Conservation (phyloP, 2,329 filamentous ascomycete genomes). For the Eutypa lata region DNA sequence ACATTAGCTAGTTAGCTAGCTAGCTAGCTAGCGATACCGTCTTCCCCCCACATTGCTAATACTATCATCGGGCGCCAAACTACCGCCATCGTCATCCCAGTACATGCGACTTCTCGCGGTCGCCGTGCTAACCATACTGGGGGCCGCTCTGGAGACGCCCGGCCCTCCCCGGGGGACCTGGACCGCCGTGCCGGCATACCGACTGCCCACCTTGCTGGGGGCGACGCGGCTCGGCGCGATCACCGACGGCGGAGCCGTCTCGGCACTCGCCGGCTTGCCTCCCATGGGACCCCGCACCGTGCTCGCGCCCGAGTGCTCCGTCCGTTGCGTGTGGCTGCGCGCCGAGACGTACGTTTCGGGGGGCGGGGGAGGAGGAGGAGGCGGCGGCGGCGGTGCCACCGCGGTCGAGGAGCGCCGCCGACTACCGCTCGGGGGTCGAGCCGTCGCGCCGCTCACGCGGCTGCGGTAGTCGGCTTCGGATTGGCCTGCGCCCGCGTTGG, state of each 20-base stretch:
- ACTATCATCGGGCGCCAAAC: constrained; percentile 58
- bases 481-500: neutral
- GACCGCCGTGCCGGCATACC: constrained; percentile 23
- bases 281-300: constrained; percentile 6
- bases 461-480: neutral
- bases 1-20: neutral
- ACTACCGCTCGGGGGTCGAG: too few species aligned
- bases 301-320: neutral
- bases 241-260: constrained; percentile 23
- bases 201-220: constrained; percentile 38
- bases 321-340: neutral
- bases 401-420: too few species aligned
- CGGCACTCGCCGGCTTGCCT: constrained; percentile 30
- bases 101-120: constrained; percentile 3
- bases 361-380: neutral
- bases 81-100: constrained; percentile 48
- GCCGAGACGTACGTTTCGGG: neutral
- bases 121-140: neutral
- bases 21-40: neutral
- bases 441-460: neutral
- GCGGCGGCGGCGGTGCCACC: neutral
- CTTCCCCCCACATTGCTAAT: constrained; percentile 54
- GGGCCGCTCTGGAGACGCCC: neutral
- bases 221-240: constrained; percentile 28
- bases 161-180: too few species aligned